A percentile compares a stretch with the other conserved stretches of the same genome.
Conservation (phyloP, 495 filamentous ascomycete genomes). For the Daldinia loculata region DNA sequence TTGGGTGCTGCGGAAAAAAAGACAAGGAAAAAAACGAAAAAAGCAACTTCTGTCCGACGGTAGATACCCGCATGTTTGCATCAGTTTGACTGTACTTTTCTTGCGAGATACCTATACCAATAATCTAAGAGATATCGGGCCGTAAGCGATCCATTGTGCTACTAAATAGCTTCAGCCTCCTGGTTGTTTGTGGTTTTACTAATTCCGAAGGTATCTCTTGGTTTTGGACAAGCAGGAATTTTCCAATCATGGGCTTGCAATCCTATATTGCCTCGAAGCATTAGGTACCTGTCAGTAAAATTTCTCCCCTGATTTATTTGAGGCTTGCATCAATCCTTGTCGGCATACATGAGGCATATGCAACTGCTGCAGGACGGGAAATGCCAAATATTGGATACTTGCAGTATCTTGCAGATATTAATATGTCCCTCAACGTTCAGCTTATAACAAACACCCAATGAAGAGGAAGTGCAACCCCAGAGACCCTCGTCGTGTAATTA, state of each 20-base stretch:
- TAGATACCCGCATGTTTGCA: not conserved
- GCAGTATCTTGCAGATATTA: slow-evolving; percentile 21
- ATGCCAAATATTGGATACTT: slow-evolving; percentile 19
- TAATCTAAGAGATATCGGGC: not conserved
- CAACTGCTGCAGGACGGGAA: not conserved
- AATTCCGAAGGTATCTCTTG: not conserved
- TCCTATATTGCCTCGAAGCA: not conserved
- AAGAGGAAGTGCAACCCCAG: not conserved
- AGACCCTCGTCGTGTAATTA: slow-evolving; percentile 6
- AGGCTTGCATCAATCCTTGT: not conserved
- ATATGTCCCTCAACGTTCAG: slow-evolving; percentile 12
- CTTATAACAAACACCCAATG: slow-evolving; percentile 20
- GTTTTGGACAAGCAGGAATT: not conserved
- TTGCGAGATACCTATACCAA: not conserved
- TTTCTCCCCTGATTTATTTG: not conserved
- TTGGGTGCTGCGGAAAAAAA: not conserved
- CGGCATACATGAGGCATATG: slow-evolving; percentile 12
- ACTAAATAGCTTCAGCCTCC: not conserved
- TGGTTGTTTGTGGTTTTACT: not conserved
- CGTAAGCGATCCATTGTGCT: not conserved
- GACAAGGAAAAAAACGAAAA: not conserved
- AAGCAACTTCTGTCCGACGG: not conserved
- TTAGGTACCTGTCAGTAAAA: not conserved
- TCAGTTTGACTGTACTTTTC: not conserved
- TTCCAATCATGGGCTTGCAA: not conserved